Evolutionary conservation across 2,329 filamentous ascomycete species (phyloP), one percentile per base, ranked within the genome.

Genomic region (Lasiodiplodia citricola): DNA sequence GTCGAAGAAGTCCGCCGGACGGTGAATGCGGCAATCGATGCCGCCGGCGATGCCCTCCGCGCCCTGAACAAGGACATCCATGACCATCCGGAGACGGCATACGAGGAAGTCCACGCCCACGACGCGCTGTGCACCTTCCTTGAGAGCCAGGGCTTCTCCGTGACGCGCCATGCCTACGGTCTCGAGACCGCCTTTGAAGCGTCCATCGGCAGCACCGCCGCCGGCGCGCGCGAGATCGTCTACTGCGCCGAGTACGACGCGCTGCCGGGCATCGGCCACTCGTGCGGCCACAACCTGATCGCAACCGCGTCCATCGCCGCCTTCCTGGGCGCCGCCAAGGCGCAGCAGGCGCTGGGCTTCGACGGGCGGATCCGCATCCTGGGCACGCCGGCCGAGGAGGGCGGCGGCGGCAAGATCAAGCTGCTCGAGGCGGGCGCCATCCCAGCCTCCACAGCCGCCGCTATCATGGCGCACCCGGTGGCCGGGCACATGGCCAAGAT

Each of bases 261-360:
- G 3, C 78, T 87, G 3, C 83, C 84, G 1, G 81, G 79, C 1
- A 80, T 87, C 8, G 85, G 85, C 44, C 85, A 87, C 71, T 84
- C 84, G 8, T 87, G 86, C 67, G 86, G 86, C 4, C 86, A 87
- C 75, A 87, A 87, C 70, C 79, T 87, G 47, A 87, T 87, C 66
- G 84, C 84, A 5, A 83, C 80, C 0, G 80, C 83, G 2, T 85
- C 84, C 0, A 75, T 86, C 11, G 80, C 83, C 1, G 84, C 77
- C 2, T 83, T 80, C 28, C 72, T 88, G 2, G 85, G 83, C 3
- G 79, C 85, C 0, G 84, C 83, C 0, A 75, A 82, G 31, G 73
- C 83, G 2, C 77, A 87, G 71, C 80, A 77, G 23, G 73, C 78
- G 14, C 77, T 81, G 51, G 71, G 75, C 1, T 75, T 88, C 2